Conservation (phyloP, 345 rosid genomes). For the Camelina sativa region DNA sequence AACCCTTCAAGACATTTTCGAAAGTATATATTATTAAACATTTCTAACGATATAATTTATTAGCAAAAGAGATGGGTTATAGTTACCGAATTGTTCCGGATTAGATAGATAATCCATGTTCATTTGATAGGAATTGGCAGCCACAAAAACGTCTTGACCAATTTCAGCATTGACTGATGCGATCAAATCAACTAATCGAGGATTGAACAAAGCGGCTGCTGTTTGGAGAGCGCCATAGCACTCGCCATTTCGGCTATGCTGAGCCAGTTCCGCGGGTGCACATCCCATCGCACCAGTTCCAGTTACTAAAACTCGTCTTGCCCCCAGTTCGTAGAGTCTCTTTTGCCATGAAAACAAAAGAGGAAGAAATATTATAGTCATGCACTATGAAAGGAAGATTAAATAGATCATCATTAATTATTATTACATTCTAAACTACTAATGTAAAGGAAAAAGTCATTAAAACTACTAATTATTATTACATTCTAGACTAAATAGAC, state of each 20-base stretch:
- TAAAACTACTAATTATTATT: background rate
- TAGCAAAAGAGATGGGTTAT: background rate
- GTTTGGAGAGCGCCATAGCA: conserved; percentile 62
- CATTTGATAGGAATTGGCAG: conserved; percentile 60
- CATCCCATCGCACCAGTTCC: conserved; percentile 92
- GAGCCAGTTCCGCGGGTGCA: conserved; percentile 80
- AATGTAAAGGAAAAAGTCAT: background rate
- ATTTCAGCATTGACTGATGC: conserved; percentile 53
- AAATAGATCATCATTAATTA: background rate
- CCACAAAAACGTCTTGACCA: conserved; percentile 59
- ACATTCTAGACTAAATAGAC: too few species aligned
- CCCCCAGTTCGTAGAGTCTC: conserved; percentile 76
- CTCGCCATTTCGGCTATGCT: conserved; percentile 68
- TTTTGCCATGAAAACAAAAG: conserved; percentile 36
- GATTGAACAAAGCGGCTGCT: conserved; percentile 76
- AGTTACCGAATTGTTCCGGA: conserved; percentile 67
- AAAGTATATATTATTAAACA: background rate
- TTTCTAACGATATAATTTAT: too few species aligned
- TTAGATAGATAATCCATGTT: conserved; percentile 59
- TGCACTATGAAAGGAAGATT: background rate
- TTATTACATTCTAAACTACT: background rate
- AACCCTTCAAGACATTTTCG: background rate
- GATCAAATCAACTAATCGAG: conserved; percentile 60
- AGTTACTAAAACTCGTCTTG: conserved; percentile 74
- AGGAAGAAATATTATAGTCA: background rate